Evolutionary conservation across 208 protist genomes (phyloP).

Genomic region (Crithidia expoeki): DNA sequence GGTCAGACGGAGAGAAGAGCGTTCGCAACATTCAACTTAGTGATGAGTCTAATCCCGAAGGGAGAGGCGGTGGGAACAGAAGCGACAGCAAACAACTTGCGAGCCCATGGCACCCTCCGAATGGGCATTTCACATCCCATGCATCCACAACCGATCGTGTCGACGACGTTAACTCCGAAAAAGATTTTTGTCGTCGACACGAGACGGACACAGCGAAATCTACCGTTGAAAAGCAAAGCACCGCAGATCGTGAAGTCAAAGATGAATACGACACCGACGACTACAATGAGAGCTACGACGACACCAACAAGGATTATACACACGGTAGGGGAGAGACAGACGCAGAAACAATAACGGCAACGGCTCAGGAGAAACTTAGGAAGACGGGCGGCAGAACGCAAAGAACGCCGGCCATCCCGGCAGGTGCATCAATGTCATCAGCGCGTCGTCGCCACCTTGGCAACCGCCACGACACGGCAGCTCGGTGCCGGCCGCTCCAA

Average conservation of each 20-base stretch:
- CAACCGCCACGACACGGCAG: not conserved
- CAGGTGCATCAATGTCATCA: not conserved
- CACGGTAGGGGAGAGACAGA: too few relatives aligned
- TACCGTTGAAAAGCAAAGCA: conserved; percentile 3
- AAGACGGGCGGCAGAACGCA: not conserved
- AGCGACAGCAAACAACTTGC: not conserved
- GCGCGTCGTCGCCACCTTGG: not conserved
- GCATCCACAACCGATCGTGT: not conserved
- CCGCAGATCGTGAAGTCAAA: not conserved
- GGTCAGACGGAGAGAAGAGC: too few relatives aligned
- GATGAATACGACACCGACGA: not conserved
- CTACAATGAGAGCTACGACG: not conserved
- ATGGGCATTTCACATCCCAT: not conserved
- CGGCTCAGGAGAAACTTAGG: not conserved
- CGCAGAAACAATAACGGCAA: not conserved
- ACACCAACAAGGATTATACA: not conserved
- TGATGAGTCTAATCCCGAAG: not conserved
- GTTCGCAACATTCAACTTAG: too few relatives aligned
- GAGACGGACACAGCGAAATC: not conserved
- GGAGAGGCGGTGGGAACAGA: not conserved
- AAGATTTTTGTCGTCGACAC: not conserved
- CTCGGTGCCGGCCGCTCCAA: not conserved
- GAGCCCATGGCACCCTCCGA: not conserved
- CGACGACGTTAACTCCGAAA: not conserved
- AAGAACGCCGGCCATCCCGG: not conserved